Evolutionary conservation across 2,329 filamentous ascomycete species (phyloP).

Genomic region (Dothideomycetidae sp.): DNA sequence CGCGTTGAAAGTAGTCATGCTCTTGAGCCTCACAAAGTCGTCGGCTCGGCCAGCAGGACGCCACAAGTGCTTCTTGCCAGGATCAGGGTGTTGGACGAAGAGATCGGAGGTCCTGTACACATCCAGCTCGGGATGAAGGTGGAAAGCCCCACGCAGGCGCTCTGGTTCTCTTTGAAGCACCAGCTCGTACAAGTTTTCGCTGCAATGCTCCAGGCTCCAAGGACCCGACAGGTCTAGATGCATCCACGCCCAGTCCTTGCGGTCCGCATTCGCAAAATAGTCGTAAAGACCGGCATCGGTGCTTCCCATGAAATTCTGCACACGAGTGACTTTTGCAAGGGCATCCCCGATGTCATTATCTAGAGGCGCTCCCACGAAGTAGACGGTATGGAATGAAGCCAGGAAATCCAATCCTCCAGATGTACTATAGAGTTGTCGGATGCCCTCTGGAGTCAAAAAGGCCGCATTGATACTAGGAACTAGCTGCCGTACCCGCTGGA

Average conservation of each 20-base stretch:
- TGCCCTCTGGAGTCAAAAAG: slow-evolving; percentile 8
- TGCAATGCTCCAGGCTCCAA: slow-evolving; percentile 11
- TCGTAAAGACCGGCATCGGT: slow-evolving; percentile 9
- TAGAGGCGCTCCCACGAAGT: slow-evolving; percentile 11
- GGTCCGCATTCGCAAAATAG: slow-evolving; percentile 7
- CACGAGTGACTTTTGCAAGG: slow-evolving; percentile 9
- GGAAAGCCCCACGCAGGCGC: slow-evolving; percentile 10
- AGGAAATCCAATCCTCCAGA: slow-evolving; percentile 2
- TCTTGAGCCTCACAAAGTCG: slow-evolving; percentile 13
- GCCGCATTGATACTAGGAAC: slow-evolving; percentile 7
- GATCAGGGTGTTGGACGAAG: slow-evolving; percentile 8
- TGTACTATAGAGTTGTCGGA: slow-evolving; percentile 8
- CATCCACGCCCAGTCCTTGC: slow-evolving; percentile 11
- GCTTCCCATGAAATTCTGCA: slow-evolving; percentile 11
- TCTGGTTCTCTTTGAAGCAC: slow-evolving; percentile 6
- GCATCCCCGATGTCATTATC: slow-evolving; percentile 11
- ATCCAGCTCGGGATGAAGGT: slow-evolving; percentile 7
- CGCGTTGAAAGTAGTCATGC: slow-evolving; percentile 14
- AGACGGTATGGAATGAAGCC: slow-evolving; percentile 7
- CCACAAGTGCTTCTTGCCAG: slow-evolving; percentile 9
- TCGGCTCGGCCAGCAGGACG: slow-evolving; percentile 10
- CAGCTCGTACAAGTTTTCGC: slow-evolving; percentile 12
- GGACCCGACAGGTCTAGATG: slow-evolving; percentile 3
- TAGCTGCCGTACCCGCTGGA: not conserved
- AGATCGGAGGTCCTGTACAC: slow-evolving; percentile 12